Evolutionary conservation across 352 stramenopile species (phyloP), one percentile per base, ranked within the genome.

Genomic region (Globisporangium takayamanum): DNA sequence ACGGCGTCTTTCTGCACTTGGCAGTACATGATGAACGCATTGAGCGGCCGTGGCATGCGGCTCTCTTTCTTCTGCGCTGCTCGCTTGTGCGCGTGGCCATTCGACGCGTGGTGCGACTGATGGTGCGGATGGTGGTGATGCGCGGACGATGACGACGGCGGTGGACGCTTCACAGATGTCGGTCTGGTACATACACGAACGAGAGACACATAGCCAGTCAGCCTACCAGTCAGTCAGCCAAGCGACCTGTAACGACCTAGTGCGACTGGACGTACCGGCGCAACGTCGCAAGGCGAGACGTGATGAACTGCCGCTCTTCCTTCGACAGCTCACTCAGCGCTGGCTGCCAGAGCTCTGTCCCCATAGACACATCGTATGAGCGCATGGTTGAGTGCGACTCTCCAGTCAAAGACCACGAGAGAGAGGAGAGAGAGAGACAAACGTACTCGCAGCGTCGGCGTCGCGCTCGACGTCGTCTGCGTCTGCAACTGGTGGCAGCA

Each of bases 21-120:
- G 46, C 82, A 92, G 59, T 78, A 92, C 67, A 92, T 80, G 55
- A 92, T 89, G 59, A 92, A 92, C 42, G 82, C 78, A 42, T 92
- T 92, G 68, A 92, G 85, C 36, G 82, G 70, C 15, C 82, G 80
- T 14, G 76, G 79, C 59, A 65, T 63, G 33, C 83, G 83, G 15
- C 70, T 28, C 14, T 66, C 57, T 22, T 53, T 74, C 67, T 64
- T 79, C 20, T 78, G 44, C 47, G 55, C 53, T 59, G 41, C 57
- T 47, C 60, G 36, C 66, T 78, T 55, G 37, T 57, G 41, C 20
- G 67, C 54, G 70, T 50, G 56, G 49, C 71, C 74, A 48, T 73
- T 75, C 2, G 56, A 6, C 16, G 42, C 22, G 57, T 70, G 67
- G 30, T 14, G 33, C 18, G 16, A 8, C 25, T 18, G 50, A 18